These are phyloP conservation scores for Penicillium samsonianum DNA, from an alignment of 495 filamentous ascomycete species.

Conservation along the genomic window DNA sequence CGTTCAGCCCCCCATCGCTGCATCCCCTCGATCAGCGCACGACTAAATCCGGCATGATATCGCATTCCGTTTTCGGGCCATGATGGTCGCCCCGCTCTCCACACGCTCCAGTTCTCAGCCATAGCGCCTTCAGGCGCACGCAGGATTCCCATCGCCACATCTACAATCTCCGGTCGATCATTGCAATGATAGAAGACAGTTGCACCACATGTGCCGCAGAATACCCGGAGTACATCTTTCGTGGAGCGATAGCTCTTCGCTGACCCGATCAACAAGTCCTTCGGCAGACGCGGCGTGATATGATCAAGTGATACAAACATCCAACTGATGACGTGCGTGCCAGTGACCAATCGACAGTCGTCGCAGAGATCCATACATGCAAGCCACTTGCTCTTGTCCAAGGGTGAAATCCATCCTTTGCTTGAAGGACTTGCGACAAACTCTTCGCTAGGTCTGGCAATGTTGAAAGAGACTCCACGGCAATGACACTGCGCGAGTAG, in stretches of 20 bases:
- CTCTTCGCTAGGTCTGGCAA: conserved; percentile 33
- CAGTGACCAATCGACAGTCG: conserved; percentile 50
- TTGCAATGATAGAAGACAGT: conserved; percentile 49
- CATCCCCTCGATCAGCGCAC: conserved; percentile 33
- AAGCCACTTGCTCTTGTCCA: conserved; percentile 41
- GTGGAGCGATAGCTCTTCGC: conserved; percentile 47
- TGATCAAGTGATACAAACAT: conserved; percentile 35
- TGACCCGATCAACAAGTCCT: conserved; percentile 43
- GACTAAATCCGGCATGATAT: conserved; percentile 34
- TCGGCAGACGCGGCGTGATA: conserved; percentile 22
- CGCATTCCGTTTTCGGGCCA: conserved; percentile 34
- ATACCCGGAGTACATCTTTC: conserved; percentile 48
- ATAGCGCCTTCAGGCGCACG: conserved; percentile 49
- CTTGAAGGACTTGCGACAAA: conserved; percentile 33
- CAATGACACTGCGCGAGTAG: conserved; percentile 50
- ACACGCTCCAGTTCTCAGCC: conserved; percentile 46
- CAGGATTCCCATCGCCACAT: conserved; percentile 53
- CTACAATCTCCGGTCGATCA: conserved; percentile 44
- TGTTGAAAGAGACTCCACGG: conserved; percentile 47
- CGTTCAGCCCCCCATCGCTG: conserved; percentile 27
- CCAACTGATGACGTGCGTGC: conserved; percentile 51
- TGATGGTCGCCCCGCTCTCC: conserved; percentile 30
- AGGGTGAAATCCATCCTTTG: conserved; percentile 43
- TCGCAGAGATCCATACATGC: conserved; percentile 50
- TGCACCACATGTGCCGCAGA: conserved; percentile 55